Evolutionary conservation across 2,329 filamentous ascomycete genomes (phyloP), one percentile per base, ranked within the genome.

Genomic region (Monosporascus sp.): DNA sequence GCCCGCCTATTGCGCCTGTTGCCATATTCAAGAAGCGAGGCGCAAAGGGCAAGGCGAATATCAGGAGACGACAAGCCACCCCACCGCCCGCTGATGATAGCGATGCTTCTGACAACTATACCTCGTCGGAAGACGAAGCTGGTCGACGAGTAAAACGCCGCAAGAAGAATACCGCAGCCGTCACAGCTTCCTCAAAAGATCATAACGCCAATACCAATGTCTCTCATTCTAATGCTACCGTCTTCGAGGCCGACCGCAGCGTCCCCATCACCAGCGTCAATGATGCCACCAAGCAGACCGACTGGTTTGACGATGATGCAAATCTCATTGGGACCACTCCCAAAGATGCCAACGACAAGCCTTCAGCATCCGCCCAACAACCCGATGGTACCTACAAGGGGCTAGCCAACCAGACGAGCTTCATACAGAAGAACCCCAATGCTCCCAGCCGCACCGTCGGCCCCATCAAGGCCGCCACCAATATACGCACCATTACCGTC

Each of bases 401-500:
- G 47, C 74, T 87, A 2, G 84, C 88, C 49, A 88, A 86, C 60
- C 86, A 88, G 64, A 78, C 81, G 2, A 85, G 78, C 4, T 93
- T 91, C 68, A 89, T 96, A 56, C 82, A 87, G 63, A 92, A 87
- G 74, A 93, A 93, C 62, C 85, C 89, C 19, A 81, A 95, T 67
- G 86, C 88, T 7, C 82, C 85, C 2, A 75, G 73, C 27, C 80
- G 85, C 58, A 78, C 82, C 37, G 87, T 96, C 31, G 94, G 94
- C 0, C 94, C 94, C 0, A 80, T 95, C 57, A 96, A 96, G 71
- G 88, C 89, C 1, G 81, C 93, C 0, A 89, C 89, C 1, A 97
- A 97, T 64, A 86, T 99, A 52, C 85, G 94, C 50, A 96, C 89
- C 2, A 87, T 96, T 58, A 97, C 92, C 0, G 81, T 93, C 7